These are phyloP conservation scores for Fonsecaea monophora DNA, from an alignment of 2,329 filamentous ascomycete genomes.

Conservation along the genomic window DNA sequence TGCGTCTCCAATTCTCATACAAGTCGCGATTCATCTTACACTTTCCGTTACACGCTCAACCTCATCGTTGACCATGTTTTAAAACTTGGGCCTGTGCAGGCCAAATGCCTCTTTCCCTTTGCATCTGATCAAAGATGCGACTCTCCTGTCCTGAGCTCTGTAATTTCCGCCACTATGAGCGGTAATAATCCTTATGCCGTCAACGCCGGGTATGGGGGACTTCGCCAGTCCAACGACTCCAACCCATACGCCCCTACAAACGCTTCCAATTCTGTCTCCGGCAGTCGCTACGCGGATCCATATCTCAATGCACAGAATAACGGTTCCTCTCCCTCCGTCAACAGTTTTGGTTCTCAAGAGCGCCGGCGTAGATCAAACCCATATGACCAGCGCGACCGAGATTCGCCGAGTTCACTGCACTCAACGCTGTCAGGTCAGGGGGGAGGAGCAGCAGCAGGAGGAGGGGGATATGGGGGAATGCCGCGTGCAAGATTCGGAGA, in stretches of 20 bases:
- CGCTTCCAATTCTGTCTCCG: constrained; percentile 28
- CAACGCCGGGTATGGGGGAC: constrained; percentile 31
- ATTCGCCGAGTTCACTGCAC: constrained; percentile 27
- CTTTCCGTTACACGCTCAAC: background rate
- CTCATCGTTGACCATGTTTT: constrained; percentile 7
- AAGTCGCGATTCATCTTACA: constrained; percentile 9
- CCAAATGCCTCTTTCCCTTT: background rate
- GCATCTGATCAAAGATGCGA: constrained; percentile 18
- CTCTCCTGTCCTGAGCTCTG: background rate
- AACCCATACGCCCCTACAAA: constrained; percentile 37
- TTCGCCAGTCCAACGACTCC: constrained; percentile 26
- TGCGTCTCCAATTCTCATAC: constrained; percentile 3
- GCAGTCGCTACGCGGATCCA: constrained; percentile 34
- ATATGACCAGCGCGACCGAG: constrained; percentile 36
- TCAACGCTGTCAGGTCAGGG: constrained; percentile 28
- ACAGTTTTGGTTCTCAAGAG: constrained; percentile 37
- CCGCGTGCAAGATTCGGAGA: constrained; percentile 31
- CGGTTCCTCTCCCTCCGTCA: constrained; percentile 38
- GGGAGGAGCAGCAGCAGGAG: constrained; percentile 17
- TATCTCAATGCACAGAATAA: constrained; percentile 37
- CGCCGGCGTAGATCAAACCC: constrained; percentile 37
- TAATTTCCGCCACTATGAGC: constrained; percentile 27
- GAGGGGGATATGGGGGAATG: constrained; percentile 38
- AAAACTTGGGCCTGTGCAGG: background rate
- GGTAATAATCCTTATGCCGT: constrained; percentile 37